Base-by-base conservation (phyloP, 1,284 basidiomycete species). In the Fereydounia khargensis region DNA sequence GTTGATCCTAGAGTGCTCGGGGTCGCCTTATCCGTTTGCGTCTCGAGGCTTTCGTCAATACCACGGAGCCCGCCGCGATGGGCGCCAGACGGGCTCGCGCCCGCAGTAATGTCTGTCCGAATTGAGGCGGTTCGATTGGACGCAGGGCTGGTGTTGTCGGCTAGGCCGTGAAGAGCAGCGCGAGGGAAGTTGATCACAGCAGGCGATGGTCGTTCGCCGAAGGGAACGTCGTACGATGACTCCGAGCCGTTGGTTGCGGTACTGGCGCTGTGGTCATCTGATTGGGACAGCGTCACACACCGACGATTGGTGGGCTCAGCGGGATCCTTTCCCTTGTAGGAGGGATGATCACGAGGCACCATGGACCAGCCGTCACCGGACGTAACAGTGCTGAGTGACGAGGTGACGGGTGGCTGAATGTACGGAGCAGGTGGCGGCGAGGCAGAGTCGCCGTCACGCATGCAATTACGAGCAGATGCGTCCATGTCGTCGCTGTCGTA, bases 51-150 rank as follows among this genome's bases (percentile, higher is more conserved):
- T 40, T 61, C 58, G 10, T 61, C 58, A 14, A 54, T 52, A 11
- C 58, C 58, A 17, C 58, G 52, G 14, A 61, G 58, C 32, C 58
- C 58, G 23, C 58, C 58, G 42, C 58, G 53, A 32, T 61, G 58
- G 10, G 50, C 43, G 21, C 52, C 57, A 3, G 57, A 55, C 2
- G 52, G 57, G 18, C 55, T 60, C 31, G 41, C 38, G 9, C 35
- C 14, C 20, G 48, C 52, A 25, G 18, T 36, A 4, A 34, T 39
- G 32, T 45, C 16, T 19, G 45, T 42, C 5, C 51, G 52, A 1
- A 52, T 51, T 21, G 55, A 22, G 10, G 47, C 23, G 21, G 50
- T 30, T 2, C 51, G 57, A 13, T 47, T 55, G 11, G 47, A 40
- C 6, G 57, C 47, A 6, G 32, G 47, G 10, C 44, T 48, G 38